A percentile compares a stretch with the other conserved stretches of the same genome.
These are phyloP conservation scores for Starmerella riodocensis DNA, from an alignment of 805 yeast genomes.

Conservation along the genomic window DNA sequence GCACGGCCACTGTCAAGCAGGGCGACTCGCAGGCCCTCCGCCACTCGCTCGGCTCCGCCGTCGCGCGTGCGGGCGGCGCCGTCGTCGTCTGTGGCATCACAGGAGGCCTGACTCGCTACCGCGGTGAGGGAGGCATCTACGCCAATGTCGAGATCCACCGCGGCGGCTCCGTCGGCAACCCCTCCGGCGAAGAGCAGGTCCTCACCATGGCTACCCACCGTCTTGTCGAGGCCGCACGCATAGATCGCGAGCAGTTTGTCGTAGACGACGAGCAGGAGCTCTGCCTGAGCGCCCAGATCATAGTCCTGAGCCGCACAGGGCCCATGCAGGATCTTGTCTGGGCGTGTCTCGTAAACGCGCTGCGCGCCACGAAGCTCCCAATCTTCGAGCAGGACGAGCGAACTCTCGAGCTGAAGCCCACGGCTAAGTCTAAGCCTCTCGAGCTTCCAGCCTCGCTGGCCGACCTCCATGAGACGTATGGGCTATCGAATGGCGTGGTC, in stretches of 20 bases:
- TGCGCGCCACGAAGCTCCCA: constrained; percentile 51
- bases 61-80: constrained; percentile 58
- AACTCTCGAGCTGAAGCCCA: constrained; percentile 34
- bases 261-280: constrained; percentile 29
- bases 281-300: constrained; percentile 59
- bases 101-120: constrained; percentile 44
- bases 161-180: constrained; percentile 59
- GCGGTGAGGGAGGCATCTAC: constrained; percentile 38
- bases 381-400: constrained; percentile 47
- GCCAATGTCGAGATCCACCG: constrained; percentile 67
- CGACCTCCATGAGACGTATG: constrained; percentile 38
- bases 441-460: constrained; percentile 32
- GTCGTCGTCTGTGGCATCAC: constrained; percentile 59
- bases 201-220: constrained; percentile 54
- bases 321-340: constrained; percentile 70
- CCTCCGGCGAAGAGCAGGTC: constrained; percentile 74
- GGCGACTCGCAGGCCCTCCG: constrained; percentile 13
- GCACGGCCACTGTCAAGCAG: constrained; percentile 34
- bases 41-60: constrained; percentile 50
- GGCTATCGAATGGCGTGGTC: constrained; percentile 37
- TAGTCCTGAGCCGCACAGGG: constrained; percentile 69
- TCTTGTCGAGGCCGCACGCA: constrained; percentile 41
- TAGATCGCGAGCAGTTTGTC: constrained; percentile 31
- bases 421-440: constrained; percentile 23
- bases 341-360: constrained; percentile 51